These are phyloP conservation scores for Starmera pachycereana DNA, from an alignment of 805 yeast genomes.

Conservation along the genomic window DNA sequence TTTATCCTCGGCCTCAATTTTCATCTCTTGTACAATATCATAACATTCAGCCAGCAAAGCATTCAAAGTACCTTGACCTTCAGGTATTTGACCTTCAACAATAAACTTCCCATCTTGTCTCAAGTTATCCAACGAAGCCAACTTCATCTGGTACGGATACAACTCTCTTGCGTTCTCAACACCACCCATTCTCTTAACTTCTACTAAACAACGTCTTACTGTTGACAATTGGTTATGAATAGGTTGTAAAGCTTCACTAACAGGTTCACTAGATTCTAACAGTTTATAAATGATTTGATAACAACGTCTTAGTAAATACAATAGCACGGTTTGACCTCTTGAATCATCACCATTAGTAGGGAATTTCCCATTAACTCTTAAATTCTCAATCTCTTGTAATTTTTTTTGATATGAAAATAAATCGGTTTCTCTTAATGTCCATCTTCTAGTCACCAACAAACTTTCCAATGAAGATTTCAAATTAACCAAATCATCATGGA, in stretches of 20 bases:
- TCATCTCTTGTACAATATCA: slow-evolving; percentile 85
- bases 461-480: slow-evolving; percentile 72
- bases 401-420: slow-evolving; percentile 72
- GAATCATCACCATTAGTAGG: slow-evolving; percentile 21
- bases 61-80: slow-evolving; percentile 94
- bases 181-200: slow-evolving; percentile 89
- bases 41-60: slow-evolving; percentile 90
- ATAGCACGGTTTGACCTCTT: slow-evolving; percentile 49
- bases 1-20: slow-evolving; percentile 69
- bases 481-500: slow-evolving; percentile 53
- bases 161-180: slow-evolving; percentile 78
- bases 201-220: slow-evolving; percentile 80
- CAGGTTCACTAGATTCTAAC: slow-evolving; percentile 89
- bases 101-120: slow-evolving; percentile 88
- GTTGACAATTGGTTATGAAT: slow-evolving; percentile 90
- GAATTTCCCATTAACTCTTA: slow-evolving; percentile 55
- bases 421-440: slow-evolving; percentile 97
- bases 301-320: slow-evolving; percentile 81
- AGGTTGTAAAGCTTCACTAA: slow-evolving; percentile 86
- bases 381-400: slow-evolving; percentile 63
- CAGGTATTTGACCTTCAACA: slow-evolving; percentile 84
- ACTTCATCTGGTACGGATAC: slow-evolving; percentile 92
- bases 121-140: slow-evolving; percentile 79
- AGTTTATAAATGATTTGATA: slow-evolving; percentile 85
- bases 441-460: slow-evolving; percentile 81